These are phyloP conservation scores for Mucor irregularis DNA, from an alignment of 371 early-diverging fungal genomes.

Conservation along the genomic window DNA sequence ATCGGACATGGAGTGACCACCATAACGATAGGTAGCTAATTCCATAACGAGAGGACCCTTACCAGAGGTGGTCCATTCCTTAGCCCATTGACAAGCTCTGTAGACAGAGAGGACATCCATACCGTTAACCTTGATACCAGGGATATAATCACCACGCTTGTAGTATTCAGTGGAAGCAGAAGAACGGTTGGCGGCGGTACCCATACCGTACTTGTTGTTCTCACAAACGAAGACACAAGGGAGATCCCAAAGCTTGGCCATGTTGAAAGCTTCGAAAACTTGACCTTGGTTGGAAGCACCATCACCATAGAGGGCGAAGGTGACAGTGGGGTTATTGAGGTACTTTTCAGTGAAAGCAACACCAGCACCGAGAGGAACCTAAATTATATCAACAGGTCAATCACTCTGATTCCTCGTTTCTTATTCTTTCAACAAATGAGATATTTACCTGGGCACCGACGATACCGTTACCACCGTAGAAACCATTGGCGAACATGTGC, in stretches of 20 bases:
- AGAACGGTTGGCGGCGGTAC: slow-evolving; percentile 90
- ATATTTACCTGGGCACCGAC: slow-evolving; percentile 99
- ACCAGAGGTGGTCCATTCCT: slow-evolving; percentile 80
- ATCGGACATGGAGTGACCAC: slow-evolving; percentile 99
- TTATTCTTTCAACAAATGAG: too few species aligned
- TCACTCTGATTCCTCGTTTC: neutral
- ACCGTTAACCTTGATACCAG: slow-evolving; percentile 92
- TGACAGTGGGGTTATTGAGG: slow-evolving; percentile 71
- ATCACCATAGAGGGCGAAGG: slow-evolving; percentile 97
- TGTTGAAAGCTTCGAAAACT: slow-evolving; percentile 99
- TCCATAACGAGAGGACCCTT: slow-evolving; percentile 98
- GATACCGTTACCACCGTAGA: slow-evolving; percentile 99
- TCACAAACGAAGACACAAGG: slow-evolving; percentile 98
- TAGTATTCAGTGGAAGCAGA: slow-evolving; percentile 95
- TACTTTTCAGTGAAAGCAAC: slow-evolving; percentile 97
- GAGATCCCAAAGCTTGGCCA: slow-evolving; percentile 99
- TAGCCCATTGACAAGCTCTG: slow-evolving; percentile 83
- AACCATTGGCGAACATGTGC: slow-evolving; percentile 98
- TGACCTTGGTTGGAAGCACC: slow-evolving; percentile 99
- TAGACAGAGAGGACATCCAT: slow-evolving; percentile 96
- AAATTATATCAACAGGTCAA: neutral
- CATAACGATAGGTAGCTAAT: slow-evolving; percentile 97
- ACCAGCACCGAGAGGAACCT: slow-evolving; percentile 98
- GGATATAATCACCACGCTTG: slow-evolving; percentile 96
- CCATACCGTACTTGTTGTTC: slow-evolving; percentile 99